A percentile compares a stretch with the other conserved stretches of the same genome.
Evolutionary conservation across 495 filamentous ascomycete genomes (phyloP).

Genomic region (Penicillium odoratum): DNA sequence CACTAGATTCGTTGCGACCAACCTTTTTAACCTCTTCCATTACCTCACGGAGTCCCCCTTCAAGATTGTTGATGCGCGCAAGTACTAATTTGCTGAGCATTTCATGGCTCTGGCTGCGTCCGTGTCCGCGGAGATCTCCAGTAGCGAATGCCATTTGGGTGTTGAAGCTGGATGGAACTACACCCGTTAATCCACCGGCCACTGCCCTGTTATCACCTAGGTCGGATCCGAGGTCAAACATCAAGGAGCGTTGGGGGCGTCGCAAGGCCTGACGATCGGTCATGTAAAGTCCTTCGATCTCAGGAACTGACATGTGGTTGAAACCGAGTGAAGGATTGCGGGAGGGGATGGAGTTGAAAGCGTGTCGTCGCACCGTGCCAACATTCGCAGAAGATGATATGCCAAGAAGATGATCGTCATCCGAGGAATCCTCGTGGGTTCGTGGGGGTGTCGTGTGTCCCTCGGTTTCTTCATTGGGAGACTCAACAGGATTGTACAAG

Average conservation of each 20-base stretch:
- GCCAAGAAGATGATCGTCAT: constrained; percentile 16
- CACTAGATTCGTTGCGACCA: constrained; percentile 35
- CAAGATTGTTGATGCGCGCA: constrained; percentile 87
- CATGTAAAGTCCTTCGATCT: constrained; percentile 45
- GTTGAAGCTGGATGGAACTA: constrained; percentile 71
- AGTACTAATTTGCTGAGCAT: constrained; percentile 80
- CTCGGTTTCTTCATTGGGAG: constrained; percentile 49
- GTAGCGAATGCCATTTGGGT: constrained; percentile 76
- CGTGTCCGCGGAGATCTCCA: constrained; percentile 42
- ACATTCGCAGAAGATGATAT: constrained; percentile 29
- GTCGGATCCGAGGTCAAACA: constrained; percentile 70
- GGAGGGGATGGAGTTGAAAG: constrained; percentile 19
- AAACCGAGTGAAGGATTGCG: constrained; percentile 54
- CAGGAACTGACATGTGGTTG: constrained; percentile 53
- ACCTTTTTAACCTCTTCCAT: constrained; percentile 77
- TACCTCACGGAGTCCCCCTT: constrained; percentile 80
- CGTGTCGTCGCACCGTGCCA: constrained; percentile 30
- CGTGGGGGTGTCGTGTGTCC: constrained; percentile 31
- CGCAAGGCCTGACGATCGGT: constrained; percentile 32
- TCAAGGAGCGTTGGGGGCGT: constrained; percentile 54
- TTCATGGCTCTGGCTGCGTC: constrained; percentile 55
- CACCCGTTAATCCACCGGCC: constrained; percentile 49
- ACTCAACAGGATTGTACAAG: constrained; percentile 54
- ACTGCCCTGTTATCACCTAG: constrained; percentile 68
- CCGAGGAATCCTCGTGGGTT: constrained; percentile 25